These are phyloP conservation scores for Eucalyptus erythrocorys DNA, from an alignment of 345 rosid genomes.

Conservation along the genomic window DNA sequence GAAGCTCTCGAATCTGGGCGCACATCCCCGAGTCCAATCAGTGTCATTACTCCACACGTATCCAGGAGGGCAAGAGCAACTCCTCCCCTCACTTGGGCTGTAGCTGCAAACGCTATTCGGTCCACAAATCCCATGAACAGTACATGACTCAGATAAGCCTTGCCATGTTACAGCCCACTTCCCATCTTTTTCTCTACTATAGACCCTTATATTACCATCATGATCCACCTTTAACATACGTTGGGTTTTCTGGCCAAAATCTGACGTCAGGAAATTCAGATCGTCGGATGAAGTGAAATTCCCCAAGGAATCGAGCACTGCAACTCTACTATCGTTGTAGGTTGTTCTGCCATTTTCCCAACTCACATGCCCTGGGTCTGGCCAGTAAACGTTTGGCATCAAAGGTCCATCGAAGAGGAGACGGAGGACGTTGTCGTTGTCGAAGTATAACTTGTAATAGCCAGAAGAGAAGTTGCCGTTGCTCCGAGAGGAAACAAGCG, in stretches of 20 bases:
- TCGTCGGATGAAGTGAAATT: not conserved
- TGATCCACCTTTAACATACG: not conserved
- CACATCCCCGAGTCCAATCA: too few relatives aligned
- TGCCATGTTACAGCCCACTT: not conserved
- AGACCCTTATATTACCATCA: slow-evolving; percentile 1
- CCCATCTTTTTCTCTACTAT: not conserved
- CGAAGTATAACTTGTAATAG: slow-evolving; percentile 9
- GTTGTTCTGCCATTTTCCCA: slow-evolving; percentile 1
- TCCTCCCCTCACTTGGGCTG: too few relatives aligned
- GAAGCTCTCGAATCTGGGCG: too few relatives aligned
- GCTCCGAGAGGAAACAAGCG: not conserved
- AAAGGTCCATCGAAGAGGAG: slow-evolving; percentile 4
- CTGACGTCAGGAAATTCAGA: not conserved
- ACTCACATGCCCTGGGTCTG: not conserved
- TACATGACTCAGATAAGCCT: not conserved
- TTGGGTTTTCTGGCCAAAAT: not conserved
- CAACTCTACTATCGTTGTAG: slow-evolving; percentile 5
- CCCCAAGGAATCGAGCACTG: not conserved
- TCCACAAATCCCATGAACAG: too few relatives aligned
- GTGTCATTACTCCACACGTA: too few relatives aligned
- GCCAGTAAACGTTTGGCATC: slow-evolving; percentile 11
- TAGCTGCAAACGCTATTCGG: too few relatives aligned
- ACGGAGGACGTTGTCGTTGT: slow-evolving; percentile 14
- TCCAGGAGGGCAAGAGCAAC: too few relatives aligned
- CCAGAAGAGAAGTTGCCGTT: slow-evolving; percentile 17